Base-by-base conservation (phyloP, 1,284 basidiomycete genomes). In the Pseudozyma sp. region DNA sequence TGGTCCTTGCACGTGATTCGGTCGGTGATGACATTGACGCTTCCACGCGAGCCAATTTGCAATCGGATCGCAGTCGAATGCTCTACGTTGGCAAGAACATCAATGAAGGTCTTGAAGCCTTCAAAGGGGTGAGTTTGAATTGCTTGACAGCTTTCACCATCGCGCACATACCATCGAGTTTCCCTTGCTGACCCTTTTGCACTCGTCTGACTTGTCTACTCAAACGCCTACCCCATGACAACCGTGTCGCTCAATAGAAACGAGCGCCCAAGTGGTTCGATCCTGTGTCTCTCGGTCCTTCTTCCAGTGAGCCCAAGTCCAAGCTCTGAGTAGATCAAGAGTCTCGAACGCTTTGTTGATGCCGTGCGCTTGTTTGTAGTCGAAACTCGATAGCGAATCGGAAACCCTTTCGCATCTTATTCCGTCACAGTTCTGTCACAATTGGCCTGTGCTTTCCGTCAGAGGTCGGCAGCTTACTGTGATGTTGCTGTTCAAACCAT, bases 21-120 rank as follows among this genome's bases (percentile, higher is more conserved):
- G 52, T 57, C 16, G 60, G 55, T 45, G 87, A 88, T 16, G 88
- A 88, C 55, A 86, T 90, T 45, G 89, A 91, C 36, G 88, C 89
- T 25, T 88, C 89, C 0, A 87, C 90, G 3, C 67, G 86, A 5
- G 86, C 86, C 0, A 90, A 90, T 59, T 82, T 88, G 9, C 84
- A 86, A 68, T 88, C 88, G 25, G 82, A 86, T 25, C 87, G 90
- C 72, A 90, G 88, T 75, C 87, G 87, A 67, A 86, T 88, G 18
- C 86, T 90, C n/a, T 92, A 90, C 78, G 85, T 85, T 1, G 91
- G 92, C 36, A 86, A 88, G 44, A 94, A 95, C 80, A 90, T 94
- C 81, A 90, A 91, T 87, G 88, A 89, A 78, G 88, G 89, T 2
- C 81, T 89, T 11, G 61, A 77, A 66, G 86, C 87, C 8, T 89